phyloP scores from a whole-genome alignment of 768 basidiomycete genomes.

The Mycena crocata region DNA sequence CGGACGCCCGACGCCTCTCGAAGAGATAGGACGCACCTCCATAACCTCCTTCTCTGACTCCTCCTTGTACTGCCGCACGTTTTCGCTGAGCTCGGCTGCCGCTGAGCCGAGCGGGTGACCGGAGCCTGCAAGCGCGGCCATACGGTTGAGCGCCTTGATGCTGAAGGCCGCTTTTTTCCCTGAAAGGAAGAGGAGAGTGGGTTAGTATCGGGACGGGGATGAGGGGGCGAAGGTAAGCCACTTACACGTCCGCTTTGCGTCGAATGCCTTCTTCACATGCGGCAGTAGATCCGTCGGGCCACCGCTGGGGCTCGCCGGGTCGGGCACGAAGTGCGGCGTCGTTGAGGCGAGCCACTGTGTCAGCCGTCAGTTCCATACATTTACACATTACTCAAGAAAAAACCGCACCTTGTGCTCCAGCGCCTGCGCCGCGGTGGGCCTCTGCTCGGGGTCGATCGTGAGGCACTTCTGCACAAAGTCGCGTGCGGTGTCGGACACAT shows the following conservation, averaged over 20 bases:
- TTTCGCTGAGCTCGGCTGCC: conserved; percentile 64
- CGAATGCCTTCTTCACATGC: conserved; percentile 88
- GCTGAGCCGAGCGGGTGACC: conserved; percentile 50
- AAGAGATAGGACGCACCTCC: conserved; percentile 38
- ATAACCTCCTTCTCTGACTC: conserved; percentile 78
- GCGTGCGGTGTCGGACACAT: conserved; percentile 85
- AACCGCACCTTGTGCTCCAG: conserved; percentile 72
- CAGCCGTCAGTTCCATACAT: not conserved
- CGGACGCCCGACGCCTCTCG: not conserved
- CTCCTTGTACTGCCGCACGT: conserved; percentile 79
- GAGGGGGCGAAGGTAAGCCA: conserved; percentile 32
- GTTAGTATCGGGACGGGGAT: not conserved
- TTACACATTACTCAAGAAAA: not conserved
- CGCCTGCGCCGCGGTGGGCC: conserved; percentile 84
- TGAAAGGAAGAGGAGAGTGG: not conserved
- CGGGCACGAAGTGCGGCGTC: conserved; percentile 77
- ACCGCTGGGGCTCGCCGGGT: conserved; percentile 66
- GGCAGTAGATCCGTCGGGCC: conserved; percentile 85
- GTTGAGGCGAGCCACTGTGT: conserved; percentile 77
- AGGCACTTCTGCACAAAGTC: conserved; percentile 87
- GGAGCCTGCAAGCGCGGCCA: conserved; percentile 69
- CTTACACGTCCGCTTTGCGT: conserved; percentile 88
- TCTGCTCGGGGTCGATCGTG: conserved; percentile 80
- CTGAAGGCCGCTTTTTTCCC: not conserved
- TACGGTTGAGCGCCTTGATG: conserved; percentile 53